Evolutionary conservation across 176 grass and related monocot genomes (phyloP).

Genomic region (Poa annua): DNA sequence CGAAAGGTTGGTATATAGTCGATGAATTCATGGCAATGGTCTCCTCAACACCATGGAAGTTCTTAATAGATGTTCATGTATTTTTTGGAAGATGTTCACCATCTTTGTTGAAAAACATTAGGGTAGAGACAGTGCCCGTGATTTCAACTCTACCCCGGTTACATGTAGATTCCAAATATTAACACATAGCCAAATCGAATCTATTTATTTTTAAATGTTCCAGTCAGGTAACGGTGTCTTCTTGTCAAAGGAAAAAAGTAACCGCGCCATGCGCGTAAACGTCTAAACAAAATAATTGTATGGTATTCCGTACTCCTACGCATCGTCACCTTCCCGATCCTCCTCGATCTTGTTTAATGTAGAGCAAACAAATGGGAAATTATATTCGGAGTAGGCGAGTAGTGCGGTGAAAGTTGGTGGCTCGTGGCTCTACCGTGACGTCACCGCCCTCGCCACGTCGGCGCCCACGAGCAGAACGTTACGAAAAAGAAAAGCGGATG

Average conservation of each 20-base stretch:
- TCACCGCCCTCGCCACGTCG: conserved; percentile 57
- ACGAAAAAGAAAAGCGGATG: conserved; percentile 27
- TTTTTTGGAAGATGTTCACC: background rate
- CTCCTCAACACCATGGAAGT: no score
- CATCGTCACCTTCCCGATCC: conserved; percentile 6
- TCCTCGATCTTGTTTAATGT: background rate
- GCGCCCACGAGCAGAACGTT: conserved; percentile 54
- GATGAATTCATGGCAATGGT: no score
- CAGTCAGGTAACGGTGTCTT: background rate
- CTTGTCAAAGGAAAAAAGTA: background rate
- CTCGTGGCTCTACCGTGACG: conserved; percentile 33
- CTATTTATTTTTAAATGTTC: background rate
- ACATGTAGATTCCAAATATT: background rate
- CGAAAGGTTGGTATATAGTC: no score
- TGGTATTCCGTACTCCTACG: background rate
- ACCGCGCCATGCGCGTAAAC: background rate
- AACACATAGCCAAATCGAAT: background rate
- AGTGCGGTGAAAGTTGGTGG: conserved; percentile 78
- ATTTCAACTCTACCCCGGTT: background rate
- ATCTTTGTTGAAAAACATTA: background rate
- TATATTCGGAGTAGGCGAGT: conserved; percentile 35
- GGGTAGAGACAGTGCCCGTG: background rate
- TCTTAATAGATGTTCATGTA: no score
- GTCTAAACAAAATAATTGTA: background rate
- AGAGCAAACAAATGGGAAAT: background rate